Evolutionary conservation across 1,139 yeast species (phyloP).

Genomic region (Yamadazyma spencermartinsiae): DNA sequence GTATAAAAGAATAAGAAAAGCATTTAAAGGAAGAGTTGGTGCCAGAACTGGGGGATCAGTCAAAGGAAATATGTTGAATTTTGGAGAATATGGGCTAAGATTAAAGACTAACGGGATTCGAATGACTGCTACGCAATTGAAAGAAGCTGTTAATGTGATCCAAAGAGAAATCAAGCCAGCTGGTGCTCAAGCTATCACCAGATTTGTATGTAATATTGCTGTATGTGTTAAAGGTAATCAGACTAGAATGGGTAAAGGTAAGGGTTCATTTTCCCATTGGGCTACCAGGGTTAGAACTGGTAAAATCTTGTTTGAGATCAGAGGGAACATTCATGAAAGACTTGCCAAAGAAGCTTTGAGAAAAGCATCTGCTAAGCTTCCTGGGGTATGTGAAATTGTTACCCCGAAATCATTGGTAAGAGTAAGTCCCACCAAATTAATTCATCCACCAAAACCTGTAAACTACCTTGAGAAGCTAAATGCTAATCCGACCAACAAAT

Average conservation of each 20-base stretch:
- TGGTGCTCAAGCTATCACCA: constrained; percentile 69
- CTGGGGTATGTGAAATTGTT: constrained; percentile 89
- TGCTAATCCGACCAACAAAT: constrained; percentile 66
- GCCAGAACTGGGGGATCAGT: constrained; percentile 94
- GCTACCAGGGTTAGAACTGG: constrained; percentile 96
- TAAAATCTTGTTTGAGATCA: constrained; percentile 83
- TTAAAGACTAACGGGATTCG: constrained; percentile 84
- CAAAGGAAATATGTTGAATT: constrained; percentile 79
- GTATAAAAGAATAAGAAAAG: constrained; percentile 69
- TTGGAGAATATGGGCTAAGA: constrained; percentile 86
- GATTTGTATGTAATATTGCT: constrained; percentile 83
- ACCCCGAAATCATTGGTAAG: constrained; percentile 66
- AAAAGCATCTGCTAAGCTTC: constrained; percentile 88
- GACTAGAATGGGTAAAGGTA: constrained; percentile 99
- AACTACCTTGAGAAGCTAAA: constrained; percentile 58
- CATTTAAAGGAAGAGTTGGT: constrained; percentile 92
- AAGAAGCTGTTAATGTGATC: constrained; percentile 86
- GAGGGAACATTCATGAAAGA: constrained; percentile 78
- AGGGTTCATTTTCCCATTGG: constrained; percentile 98
- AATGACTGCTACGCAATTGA: constrained; percentile 84
- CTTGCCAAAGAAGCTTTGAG: constrained; percentile 91
- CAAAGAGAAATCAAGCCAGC: constrained; percentile 78
- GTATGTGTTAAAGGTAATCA: constrained; percentile 97
- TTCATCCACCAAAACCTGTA: constrained; percentile 45
- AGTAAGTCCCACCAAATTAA: constrained; percentile 60